A percentile compares a stretch with the other conserved stretches of the same genome.
Evolutionary conservation across 2,329 filamentous ascomycete species (phyloP).

Genomic region (Westerdykella ornata): DNA sequence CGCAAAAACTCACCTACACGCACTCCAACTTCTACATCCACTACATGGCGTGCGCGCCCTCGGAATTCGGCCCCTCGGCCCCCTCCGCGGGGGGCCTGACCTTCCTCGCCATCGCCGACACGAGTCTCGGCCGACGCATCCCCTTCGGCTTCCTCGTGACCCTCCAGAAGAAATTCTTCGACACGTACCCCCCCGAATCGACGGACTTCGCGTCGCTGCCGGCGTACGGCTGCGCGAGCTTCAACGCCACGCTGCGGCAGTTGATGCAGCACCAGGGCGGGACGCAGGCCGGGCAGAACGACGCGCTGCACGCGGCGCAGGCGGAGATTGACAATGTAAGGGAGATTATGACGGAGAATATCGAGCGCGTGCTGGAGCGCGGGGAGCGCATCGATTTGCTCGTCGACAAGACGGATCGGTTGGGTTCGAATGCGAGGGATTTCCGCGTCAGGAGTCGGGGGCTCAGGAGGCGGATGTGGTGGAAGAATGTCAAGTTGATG

Average conservation of each 20-base stretch:
- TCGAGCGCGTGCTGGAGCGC: constrained; percentile 79
- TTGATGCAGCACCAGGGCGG: constrained; percentile 82
- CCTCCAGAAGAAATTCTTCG: constrained; percentile 80
- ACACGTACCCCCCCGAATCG: constrained; percentile 56
- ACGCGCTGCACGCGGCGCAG: constrained; percentile 77
- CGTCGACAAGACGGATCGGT: constrained; percentile 90
- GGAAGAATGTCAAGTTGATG: constrained; percentile 98
- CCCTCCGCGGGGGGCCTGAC: constrained; percentile 73
- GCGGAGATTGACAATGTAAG: constrained; percentile 87
- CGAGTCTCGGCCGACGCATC: constrained; percentile 74
- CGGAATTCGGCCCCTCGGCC: constrained; percentile 48
- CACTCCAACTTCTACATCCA: constrained; percentile 90
- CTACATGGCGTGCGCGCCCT: constrained; percentile 81
- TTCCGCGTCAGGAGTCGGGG: constrained; percentile 83
- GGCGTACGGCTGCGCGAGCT: constrained; percentile 81
- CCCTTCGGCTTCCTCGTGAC: constrained; percentile 90
- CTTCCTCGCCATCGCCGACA: constrained; percentile 82
- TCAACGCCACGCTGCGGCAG: constrained; percentile 70
- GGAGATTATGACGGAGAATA: constrained; percentile 93
- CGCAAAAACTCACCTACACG: constrained; percentile 90
- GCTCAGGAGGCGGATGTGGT: constrained; percentile 94
- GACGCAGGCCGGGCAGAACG: constrained; percentile 61
- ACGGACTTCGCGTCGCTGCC: constrained; percentile 73
- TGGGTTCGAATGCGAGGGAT: constrained; percentile 82
- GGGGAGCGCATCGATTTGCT: constrained; percentile 86